These are phyloP conservation scores for Aspergillus uvarum DNA, from an alignment of 2,329 filamentous ascomycete genomes.

Conservation along the genomic window DNA sequence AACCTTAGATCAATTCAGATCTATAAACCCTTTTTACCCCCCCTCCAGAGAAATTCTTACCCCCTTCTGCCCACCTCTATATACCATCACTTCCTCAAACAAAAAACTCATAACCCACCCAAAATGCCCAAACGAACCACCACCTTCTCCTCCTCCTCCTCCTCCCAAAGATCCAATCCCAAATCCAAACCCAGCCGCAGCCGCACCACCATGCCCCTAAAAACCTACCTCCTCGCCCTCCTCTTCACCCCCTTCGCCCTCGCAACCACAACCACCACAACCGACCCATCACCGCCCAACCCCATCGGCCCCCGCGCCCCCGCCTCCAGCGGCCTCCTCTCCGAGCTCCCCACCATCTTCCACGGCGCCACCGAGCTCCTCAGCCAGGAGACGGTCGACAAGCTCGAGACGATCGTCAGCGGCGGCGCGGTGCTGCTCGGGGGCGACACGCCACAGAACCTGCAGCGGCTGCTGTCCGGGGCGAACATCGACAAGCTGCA, in stretches of 20 bases:
- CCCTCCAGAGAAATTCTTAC: background rate
- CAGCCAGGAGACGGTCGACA: slow-evolving; percentile 24
- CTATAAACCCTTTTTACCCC: background rate
- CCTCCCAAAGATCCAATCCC: background rate
- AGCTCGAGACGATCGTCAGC: slow-evolving; percentile 27
- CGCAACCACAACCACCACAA: background rate
- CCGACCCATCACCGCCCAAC: slow-evolving; percentile 21
- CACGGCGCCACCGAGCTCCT: slow-evolving; percentile 29
- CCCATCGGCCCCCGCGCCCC: slow-evolving; percentile 26
- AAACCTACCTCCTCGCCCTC: slow-evolving; percentile 23
- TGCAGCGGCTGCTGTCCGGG: slow-evolving; percentile 27
- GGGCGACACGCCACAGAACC: slow-evolving; percentile 29
- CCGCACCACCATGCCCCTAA: slow-evolving; percentile 18
- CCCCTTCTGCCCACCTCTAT: background rate
- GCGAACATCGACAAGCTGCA: slow-evolving; percentile 27
- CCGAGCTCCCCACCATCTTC: slow-evolving; percentile 28
- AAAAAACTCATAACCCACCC: background rate
- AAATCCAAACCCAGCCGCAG: background rate
- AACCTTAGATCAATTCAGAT: too few relatives aligned
- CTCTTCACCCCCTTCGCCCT: slow-evolving; percentile 17
- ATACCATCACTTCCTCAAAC: background rate
- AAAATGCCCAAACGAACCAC: background rate
- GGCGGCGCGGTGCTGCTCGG: slow-evolving; percentile 32
- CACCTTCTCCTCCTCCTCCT: background rate
- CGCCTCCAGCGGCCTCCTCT: slow-evolving; percentile 21